Percentiles rank a stretch among this genome's conserved stretches.
Evolutionary conservation across 257 asterid genomes (phyloP).

Genomic region (Perilla frutescens): DNA sequence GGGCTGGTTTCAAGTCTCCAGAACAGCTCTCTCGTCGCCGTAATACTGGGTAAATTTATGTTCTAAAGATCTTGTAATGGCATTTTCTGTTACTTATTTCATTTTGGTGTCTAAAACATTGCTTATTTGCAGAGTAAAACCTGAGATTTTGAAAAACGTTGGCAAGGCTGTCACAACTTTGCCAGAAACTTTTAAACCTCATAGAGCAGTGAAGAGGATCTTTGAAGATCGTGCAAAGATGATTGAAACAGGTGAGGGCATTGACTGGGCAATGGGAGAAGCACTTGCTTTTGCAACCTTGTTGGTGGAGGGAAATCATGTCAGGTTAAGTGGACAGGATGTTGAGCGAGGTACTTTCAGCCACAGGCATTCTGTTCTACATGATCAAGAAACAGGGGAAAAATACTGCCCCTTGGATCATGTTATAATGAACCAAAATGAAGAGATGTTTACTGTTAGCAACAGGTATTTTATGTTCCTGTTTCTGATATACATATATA

Average conservation of each 20-base stretch:
- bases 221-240: conserved; percentile 91
- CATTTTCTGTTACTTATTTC: conserved; percentile 16
- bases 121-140: conserved; percentile 69
- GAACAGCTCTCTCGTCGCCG: conserved; percentile 93
- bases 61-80: conserved; percentile 5
- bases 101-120: conserved; percentile 18
- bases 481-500: background rate
- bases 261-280: conserved; percentile 99
- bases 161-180: conserved; percentile 82
- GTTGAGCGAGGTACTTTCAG: conserved; percentile 99
- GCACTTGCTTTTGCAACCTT: conserved; percentile 98
- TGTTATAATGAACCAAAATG: conserved; percentile 78
- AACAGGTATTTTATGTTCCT: conserved; percentile 62
- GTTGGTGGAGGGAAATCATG: conserved; percentile 97
- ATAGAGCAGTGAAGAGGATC: conserved; percentile 87
- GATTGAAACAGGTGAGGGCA: conserved; percentile 96
- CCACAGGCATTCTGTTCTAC: conserved; percentile 93
- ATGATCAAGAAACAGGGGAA: conserved; percentile 93
- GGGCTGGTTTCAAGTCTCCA: conserved; percentile 98
- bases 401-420: conserved; percentile 91
- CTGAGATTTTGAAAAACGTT: conserved; percentile 91
- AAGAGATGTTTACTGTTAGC: conserved; percentile 93
- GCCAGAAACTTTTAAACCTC: conserved; percentile 89
- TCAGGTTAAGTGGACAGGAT: conserved; percentile 98
- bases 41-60: conserved; percentile 77